Percentiles rank a stretch among this genome's conserved stretches.
Conservation (phyloP, 169 alveolate species). For the Theileria annulata region DNA sequence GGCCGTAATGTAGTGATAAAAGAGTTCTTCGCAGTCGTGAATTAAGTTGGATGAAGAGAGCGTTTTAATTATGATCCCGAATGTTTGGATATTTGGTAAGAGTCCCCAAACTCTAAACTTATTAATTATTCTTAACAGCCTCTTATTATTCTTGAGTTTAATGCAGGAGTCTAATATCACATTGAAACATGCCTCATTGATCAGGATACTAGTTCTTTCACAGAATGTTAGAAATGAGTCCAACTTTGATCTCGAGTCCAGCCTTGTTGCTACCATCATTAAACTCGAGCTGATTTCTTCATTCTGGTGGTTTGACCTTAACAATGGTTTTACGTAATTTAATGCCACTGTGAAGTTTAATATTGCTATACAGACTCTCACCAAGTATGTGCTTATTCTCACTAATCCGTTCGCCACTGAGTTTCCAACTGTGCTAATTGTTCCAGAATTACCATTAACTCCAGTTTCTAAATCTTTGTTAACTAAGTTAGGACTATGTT, state of each 20-base stretch:
- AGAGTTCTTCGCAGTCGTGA: slow-evolving; percentile 45
- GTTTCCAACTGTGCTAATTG: not conserved
- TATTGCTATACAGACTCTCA: slow-evolving; percentile 42
- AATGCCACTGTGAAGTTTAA: slow-evolving; percentile 32
- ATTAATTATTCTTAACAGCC: slow-evolving; percentile 41
- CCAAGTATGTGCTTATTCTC: slow-evolving; percentile 12
- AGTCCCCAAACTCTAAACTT: slow-evolving; percentile 56
- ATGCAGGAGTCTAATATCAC: slow-evolving; percentile 65
- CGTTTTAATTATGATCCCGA: slow-evolving; percentile 64
- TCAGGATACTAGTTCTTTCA: slow-evolving; percentile 39
- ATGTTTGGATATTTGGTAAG: slow-evolving; percentile 65
- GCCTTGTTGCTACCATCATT: slow-evolving; percentile 30
- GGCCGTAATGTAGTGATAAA: not conserved
- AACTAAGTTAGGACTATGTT: not conserved
- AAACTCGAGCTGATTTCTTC: slow-evolving; percentile 33
- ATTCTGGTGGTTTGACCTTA: slow-evolving; percentile 26
- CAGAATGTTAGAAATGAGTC: slow-evolving; percentile 59
- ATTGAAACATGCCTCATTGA: slow-evolving; percentile 39
- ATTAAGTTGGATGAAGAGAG: slow-evolving; percentile 53
- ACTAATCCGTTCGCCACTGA: not conserved
- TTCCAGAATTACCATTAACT: not conserved
- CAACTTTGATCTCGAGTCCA: slow-evolving; percentile 43
- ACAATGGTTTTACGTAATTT: slow-evolving; percentile 35
- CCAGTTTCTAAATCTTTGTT: not conserved
- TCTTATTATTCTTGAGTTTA: slow-evolving; percentile 48